phyloP scores from a whole-genome alignment of 345 rosid species.

The Fremontodendron californicum region DNA sequence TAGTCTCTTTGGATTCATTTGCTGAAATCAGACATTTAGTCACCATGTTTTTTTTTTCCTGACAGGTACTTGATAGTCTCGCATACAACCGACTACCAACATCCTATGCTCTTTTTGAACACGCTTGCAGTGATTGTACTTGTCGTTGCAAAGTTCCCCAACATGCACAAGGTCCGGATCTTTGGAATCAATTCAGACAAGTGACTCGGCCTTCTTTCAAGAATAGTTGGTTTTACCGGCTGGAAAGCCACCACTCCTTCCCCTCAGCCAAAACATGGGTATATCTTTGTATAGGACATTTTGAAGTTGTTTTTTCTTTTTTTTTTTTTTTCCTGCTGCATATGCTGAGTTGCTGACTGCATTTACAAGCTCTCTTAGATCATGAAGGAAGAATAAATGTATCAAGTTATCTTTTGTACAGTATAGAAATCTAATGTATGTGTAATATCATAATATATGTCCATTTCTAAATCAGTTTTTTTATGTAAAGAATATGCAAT shows the following conservation, averaged over 20 bases:
- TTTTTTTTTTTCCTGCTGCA: too few relatives aligned
- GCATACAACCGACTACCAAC: conserved; percentile 85
- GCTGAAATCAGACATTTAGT: neutral
- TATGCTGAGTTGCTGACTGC: conserved; percentile 13
- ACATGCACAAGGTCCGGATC: conserved; percentile 98
- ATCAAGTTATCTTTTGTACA: conserved; percentile 33
- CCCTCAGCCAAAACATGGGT: conserved; percentile 15
- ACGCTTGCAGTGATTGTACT: conserved; percentile 78
- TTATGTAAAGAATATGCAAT: too few relatives aligned
- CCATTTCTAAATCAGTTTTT: too few relatives aligned
- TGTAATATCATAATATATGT: too few relatives aligned
- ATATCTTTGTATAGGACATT: conserved; percentile 32
- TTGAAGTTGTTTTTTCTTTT: conserved; percentile 19
- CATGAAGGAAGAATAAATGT: conserved; percentile 21
- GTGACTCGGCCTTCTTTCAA: conserved; percentile 22
- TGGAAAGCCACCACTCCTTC: conserved; percentile 18
- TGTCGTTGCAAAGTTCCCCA: conserved; percentile 91
- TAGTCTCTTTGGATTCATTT: neutral
- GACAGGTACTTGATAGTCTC: conserved; percentile 92
- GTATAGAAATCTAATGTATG: conserved; percentile 14
- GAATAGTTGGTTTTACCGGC: conserved; percentile 7
- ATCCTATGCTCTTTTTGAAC: conserved; percentile 91
- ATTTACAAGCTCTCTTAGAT: conserved; percentile 3
- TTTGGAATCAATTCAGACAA: conserved; percentile 86
- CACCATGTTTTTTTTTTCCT: neutral